A percentile compares a stretch with the other conserved stretches of the same genome.
These are phyloP conservation scores for Juncus inflexus DNA, from an alignment of 176 grass and related monocot species.

Conservation along the genomic window DNA sequence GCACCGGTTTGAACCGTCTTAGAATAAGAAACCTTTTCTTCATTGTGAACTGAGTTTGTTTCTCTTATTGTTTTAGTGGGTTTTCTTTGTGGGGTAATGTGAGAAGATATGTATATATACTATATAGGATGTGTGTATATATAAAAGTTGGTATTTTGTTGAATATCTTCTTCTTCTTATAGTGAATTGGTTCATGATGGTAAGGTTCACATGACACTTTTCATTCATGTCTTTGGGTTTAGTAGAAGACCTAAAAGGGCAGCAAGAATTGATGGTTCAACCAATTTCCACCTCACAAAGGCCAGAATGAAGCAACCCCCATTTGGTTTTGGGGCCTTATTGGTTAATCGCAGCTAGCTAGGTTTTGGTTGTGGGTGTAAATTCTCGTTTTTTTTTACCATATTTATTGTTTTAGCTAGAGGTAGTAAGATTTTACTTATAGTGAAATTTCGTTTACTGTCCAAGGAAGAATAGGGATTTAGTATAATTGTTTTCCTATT, in stretches of 20 bases:
- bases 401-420: too few relatives aligned
- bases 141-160: constrained; percentile 34
- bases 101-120: constrained; percentile 5
- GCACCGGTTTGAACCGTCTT: constrained; percentile 49
- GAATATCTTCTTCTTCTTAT: background rate
- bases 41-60: constrained; percentile 22
- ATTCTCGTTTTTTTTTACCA: too few relatives aligned
- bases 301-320: constrained; percentile 46
- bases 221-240: constrained; percentile 46
- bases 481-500: background rate
- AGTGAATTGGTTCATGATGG: constrained; percentile 24
- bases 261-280: constrained; percentile 83
- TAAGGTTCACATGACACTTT: constrained; percentile 45
- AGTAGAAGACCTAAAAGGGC: constrained; percentile 65
- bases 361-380: background rate
- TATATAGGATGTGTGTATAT: constrained; percentile 32
- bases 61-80: constrained; percentile 8
- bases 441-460: too few relatives aligned
- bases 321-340: constrained; percentile 53
- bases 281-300: constrained; percentile 71
- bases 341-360: constrained; percentile 47
- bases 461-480: too few relatives aligned
- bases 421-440: too few relatives aligned
- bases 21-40: constrained; percentile 77
- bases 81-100: constrained; percentile 8